Evolutionary conservation across 352 stramenopile species (phyloP).

Genomic region (Globisporangium echinulatum): DNA sequence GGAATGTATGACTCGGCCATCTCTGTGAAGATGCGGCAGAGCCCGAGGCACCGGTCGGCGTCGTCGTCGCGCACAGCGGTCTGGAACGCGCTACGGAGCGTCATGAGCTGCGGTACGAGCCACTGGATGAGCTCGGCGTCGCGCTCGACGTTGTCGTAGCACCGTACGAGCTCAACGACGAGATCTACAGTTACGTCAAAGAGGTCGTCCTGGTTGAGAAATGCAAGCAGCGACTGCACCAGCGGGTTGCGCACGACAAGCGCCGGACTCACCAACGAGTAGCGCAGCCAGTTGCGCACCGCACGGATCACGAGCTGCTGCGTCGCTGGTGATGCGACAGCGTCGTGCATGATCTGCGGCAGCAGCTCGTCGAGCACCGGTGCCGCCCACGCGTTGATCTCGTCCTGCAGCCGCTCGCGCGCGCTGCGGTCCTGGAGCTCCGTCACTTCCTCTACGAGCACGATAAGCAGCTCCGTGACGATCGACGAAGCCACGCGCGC

Average conservation of each 20-base stretch:
- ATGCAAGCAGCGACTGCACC: constrained; percentile 56
- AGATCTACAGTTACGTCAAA: constrained; percentile 84
- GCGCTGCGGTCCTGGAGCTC: constrained; percentile 38
- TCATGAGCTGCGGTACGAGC: constrained; percentile 72
- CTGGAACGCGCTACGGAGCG: constrained; percentile 47
- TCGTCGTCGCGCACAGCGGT: constrained; percentile 51
- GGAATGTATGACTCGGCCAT: constrained; percentile 84
- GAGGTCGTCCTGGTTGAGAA: constrained; percentile 64
- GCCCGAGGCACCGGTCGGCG: constrained; percentile 61
- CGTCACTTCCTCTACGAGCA: constrained; percentile 61
- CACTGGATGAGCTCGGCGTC: constrained; percentile 62
- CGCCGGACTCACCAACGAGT: constrained; percentile 29
- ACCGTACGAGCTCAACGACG: constrained; percentile 68
- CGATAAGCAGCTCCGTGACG: constrained; percentile 52
- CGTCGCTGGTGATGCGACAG: constrained; percentile 22
- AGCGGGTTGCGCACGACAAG: constrained; percentile 59
- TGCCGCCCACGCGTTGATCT: constrained; percentile 55
- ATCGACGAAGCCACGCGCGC: constrained; percentile 27
- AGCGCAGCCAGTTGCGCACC: constrained; percentile 57
- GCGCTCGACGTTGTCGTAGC: constrained; percentile 41
- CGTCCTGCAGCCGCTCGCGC: constrained; percentile 45
- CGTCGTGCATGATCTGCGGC: constrained; percentile 72
- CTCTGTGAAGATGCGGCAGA: constrained; percentile 89
- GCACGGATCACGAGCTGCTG: constrained; percentile 59
- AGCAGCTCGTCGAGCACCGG: constrained; percentile 56